Evolutionary conservation across 805 yeast species (phyloP).

Genomic region (Phaffomyces antillensis): DNA sequence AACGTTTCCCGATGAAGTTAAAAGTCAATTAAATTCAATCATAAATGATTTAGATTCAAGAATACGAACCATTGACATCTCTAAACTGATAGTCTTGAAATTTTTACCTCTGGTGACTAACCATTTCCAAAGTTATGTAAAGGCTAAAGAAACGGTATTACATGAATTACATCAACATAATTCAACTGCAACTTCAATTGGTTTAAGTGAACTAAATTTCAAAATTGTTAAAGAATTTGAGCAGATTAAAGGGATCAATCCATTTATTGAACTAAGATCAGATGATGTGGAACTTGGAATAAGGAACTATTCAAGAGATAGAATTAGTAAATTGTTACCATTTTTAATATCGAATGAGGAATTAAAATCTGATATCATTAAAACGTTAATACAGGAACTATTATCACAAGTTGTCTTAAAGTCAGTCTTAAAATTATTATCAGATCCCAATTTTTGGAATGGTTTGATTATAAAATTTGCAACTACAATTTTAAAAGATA

Average conservation of each 20-base stretch:
- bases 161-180: constrained; percentile 23
- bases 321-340: constrained; percentile 39
- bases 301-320: constrained; percentile 41
- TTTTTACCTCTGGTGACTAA: constrained; percentile 59
- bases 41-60: constrained; percentile 36
- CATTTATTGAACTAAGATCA: constrained; percentile 38
- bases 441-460: constrained; percentile 77
- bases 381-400: constrained; percentile 53
- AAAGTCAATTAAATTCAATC: constrained; percentile 34
- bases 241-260: constrained; percentile 43
- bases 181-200: constrained; percentile 23
- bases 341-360: constrained; percentile 39
- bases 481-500: constrained; percentile 60
- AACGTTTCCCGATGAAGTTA: constrained; percentile 35
- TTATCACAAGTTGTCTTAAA: constrained; percentile 48
- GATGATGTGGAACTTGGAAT: constrained; percentile 34
- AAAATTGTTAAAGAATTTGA: constrained; percentile 35
- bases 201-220: constrained; percentile 28
- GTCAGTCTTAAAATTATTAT: constrained; percentile 43
- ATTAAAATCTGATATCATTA: constrained; percentile 38
- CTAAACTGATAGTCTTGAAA: constrained; percentile 49
- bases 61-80: constrained; percentile 39
- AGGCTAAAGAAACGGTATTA: constrained; percentile 29
- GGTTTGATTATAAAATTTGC: constrained; percentile 50
- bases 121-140: constrained; percentile 49